phyloP scores from a whole-genome alignment of 495 filamentous ascomycete genomes.

The Aspergillus ostianus region DNA sequence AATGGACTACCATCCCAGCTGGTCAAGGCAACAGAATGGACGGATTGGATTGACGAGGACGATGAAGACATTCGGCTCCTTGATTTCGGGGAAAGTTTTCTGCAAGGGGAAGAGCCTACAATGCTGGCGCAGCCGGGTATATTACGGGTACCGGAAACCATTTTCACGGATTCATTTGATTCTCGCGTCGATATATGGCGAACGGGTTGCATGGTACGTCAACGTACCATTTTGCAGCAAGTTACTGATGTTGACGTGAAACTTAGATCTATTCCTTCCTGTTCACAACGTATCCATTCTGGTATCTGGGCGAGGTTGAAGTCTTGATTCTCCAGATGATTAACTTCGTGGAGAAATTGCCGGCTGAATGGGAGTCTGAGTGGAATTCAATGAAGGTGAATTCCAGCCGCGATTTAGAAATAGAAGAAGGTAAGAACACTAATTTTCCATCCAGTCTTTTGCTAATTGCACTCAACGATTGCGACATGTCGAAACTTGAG shows the following conservation, averaged over 20 bases:
- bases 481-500: too few species aligned
- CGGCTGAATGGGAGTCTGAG: constrained; percentile 20
- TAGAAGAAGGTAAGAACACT: constrained; percentile 13
- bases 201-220: constrained; percentile 36
- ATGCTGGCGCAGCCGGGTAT: constrained; percentile 32
- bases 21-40: constrained; percentile 33
- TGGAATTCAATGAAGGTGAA: constrained; percentile 16
- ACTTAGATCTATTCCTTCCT: constrained; percentile 24
- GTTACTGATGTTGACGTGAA: constrained; percentile 6
- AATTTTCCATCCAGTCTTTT: not conserved
- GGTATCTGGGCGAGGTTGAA: constrained; percentile 23
- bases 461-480: too few species aligned
- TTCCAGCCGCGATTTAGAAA: constrained; percentile 11
- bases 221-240: not conserved
- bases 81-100: constrained; percentile 39
- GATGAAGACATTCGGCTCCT: constrained; percentile 38
- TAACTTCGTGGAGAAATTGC: constrained; percentile 9
- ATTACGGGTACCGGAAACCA: constrained; percentile 37
- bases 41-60: constrained; percentile 36
- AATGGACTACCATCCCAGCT: constrained; percentile 31
- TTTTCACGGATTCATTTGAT: constrained; percentile 39
- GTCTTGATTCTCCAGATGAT: not conserved
- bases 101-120: constrained; percentile 24
- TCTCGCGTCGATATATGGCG: constrained; percentile 42
- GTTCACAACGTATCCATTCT: constrained; percentile 23